A percentile compares a stretch with the other conserved stretches of the same genome.
phyloP scores from a whole-genome alignment of 441 rosid species.

The Bruguiera hainesii region DNA sequence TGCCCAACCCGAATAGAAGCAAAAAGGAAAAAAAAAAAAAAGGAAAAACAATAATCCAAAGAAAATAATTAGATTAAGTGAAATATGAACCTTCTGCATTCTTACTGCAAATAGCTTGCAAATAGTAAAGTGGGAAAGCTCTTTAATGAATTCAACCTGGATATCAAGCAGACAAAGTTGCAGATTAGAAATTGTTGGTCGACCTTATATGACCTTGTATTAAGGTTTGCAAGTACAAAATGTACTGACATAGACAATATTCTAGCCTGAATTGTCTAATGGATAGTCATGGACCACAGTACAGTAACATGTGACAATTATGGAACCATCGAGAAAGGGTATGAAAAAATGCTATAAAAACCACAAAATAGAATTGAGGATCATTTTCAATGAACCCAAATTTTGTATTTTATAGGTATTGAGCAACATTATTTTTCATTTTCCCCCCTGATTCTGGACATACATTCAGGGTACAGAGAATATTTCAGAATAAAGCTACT shows the following conservation, averaged over 20 bases:
- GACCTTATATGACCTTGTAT: conserved; percentile 6
- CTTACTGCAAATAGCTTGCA: neutral
- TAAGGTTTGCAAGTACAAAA: conserved; percentile 4
- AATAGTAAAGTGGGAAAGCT: neutral
- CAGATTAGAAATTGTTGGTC: neutral
- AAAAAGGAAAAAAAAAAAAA: neutral
- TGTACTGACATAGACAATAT: neutral
- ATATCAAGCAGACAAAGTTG: neutral
- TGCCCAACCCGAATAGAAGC: too few relatives aligned
- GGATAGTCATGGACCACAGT: conserved; percentile 13
- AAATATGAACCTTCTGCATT: neutral
- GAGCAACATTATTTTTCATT: neutral
- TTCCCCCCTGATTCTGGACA: neutral
- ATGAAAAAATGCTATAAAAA: neutral
- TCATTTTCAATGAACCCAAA: conserved; percentile 8
- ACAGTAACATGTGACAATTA: neutral
- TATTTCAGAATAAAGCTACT: conserved; percentile 3
- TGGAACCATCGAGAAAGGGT: neutral
- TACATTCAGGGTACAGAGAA: neutral
- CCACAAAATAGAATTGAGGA: conserved; percentile 1
- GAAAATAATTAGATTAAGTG: neutral
- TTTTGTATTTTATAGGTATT: neutral
- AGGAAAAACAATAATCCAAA: neutral
- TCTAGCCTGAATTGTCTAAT: conserved; percentile 5
- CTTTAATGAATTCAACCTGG: conserved; percentile 3